A percentile compares a stretch with the other conserved stretches of the same genome.
Conservation (phyloP, 2,329 filamentous ascomycete species). For the Diaporthe humulicola region DNA sequence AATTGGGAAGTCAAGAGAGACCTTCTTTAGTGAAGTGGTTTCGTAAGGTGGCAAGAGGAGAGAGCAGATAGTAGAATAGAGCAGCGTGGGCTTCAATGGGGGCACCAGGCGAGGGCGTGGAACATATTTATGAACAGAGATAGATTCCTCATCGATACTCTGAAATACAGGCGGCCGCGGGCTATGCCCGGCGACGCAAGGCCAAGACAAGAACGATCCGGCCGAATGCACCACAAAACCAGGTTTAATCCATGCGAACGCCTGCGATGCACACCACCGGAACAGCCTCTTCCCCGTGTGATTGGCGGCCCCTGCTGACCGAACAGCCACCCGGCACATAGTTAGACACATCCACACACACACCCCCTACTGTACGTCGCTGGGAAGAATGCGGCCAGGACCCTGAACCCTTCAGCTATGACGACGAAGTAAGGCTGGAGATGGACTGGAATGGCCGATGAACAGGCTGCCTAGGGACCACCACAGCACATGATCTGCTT, state of each 20-base stretch:
- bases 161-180: constrained; percentile 29
- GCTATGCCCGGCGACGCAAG: constrained; percentile 21
- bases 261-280: constrained; percentile 16
- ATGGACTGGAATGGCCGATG: not conserved
- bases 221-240: constrained; percentile 24
- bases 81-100: not conserved
- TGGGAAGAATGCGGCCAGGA: not conserved
- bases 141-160: constrained; percentile 33
- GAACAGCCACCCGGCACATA: constrained; percentile 28
- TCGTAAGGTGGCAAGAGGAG: not conserved
- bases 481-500: not conserved
- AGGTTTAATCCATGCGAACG: constrained; percentile 34
- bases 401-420: constrained; percentile 12
- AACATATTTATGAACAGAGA: constrained; percentile 30
- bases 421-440: constrained; percentile 15
- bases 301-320: constrained; percentile 17
- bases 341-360: not conserved
- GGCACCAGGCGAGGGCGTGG: not conserved
- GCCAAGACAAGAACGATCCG: constrained; percentile 28
- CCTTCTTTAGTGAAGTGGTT: not conserved
- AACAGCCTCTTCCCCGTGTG: constrained; percentile 1
- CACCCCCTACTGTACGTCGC: not conserved
- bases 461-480: not conserved
- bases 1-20: not conserved
- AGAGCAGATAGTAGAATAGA: not conserved